phyloP scores from a whole-genome alignment of 2,329 filamentous ascomycete species.

The Pseudocercospora fuligena region DNA sequence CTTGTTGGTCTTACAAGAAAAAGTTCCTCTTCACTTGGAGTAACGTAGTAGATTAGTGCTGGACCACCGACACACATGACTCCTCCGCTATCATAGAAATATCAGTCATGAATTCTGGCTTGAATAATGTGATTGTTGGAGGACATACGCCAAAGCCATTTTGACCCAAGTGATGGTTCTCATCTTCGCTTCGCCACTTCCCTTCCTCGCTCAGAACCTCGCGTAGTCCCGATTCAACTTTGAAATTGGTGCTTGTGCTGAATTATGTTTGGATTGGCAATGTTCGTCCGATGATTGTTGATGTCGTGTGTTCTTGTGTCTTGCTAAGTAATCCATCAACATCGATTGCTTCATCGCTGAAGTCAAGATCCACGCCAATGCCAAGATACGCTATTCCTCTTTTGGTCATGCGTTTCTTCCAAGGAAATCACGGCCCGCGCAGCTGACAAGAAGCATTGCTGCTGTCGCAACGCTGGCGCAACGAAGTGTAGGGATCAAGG shows the following conservation, averaged over 20 bases:
- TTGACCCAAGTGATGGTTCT: conserved; percentile 62
- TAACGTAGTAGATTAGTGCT: conserved; percentile 76
- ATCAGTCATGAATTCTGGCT: too few species aligned
- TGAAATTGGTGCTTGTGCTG: too few species aligned
- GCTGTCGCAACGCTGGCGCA: not conserved
- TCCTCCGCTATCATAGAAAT: conserved; percentile 73
- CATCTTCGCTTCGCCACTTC: conserved; percentile 42
- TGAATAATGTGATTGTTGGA: too few species aligned
- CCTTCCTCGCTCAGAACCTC: not conserved
- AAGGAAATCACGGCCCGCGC: not conserved
- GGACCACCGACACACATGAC: conserved; percentile 81
- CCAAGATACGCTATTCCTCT: not conserved
- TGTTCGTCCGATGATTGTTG: not conserved
- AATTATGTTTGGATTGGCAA: too few species aligned
- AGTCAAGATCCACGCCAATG: not conserved
- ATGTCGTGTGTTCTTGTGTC: conserved; percentile 7
- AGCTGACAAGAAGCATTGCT: not conserved
- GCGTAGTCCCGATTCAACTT: not conserved
- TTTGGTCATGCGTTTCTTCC: not conserved
- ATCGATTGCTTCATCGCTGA: conserved; percentile 18
- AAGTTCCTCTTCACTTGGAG: conserved; percentile 88
- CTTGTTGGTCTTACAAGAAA: conserved; percentile 60
- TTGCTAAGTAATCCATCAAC: conserved; percentile 7
- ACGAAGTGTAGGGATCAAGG: not conserved
- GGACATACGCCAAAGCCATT: conserved; percentile 70